Percentiles rank a stretch among this genome's conserved stretches.
phyloP scores from a whole-genome alignment of 345 rosid species.

The Eutrema yunnanense region DNA sequence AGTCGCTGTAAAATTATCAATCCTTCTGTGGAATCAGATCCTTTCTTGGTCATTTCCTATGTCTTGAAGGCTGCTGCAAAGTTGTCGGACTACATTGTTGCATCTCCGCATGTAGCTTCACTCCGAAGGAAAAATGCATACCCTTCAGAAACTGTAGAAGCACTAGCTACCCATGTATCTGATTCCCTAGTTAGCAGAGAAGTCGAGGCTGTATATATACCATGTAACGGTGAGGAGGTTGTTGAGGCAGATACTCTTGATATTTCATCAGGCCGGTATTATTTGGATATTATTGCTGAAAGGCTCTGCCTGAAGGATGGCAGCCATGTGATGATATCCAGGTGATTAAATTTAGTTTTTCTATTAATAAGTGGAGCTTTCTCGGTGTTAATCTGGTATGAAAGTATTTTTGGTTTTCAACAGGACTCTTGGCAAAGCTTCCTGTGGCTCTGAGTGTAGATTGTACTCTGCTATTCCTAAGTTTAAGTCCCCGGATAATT shows the following conservation, averaged over 20 bases:
- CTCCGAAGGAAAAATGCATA: conserved; percentile 47
- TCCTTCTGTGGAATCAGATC: conserved; percentile 56
- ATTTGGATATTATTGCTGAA: conserved; percentile 69
- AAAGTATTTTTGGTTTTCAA: conserved; percentile 23
- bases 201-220: conserved; percentile 45
- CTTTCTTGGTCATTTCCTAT: conserved; percentile 46
- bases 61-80: conserved; percentile 63
- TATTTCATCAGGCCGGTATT: conserved; percentile 46
- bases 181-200: conserved; percentile 21
- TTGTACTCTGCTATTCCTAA: conserved; percentile 58
- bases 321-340: conserved; percentile 59
- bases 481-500: conserved; percentile 26
- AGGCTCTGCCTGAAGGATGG: conserved; percentile 56
- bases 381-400: conserved; percentile 2
- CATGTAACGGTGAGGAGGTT: conserved; percentile 37
- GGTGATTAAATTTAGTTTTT: conserved; percentile 38
- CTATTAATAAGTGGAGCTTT: background rate
- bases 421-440: conserved; percentile 82
- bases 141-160: conserved; percentile 44
- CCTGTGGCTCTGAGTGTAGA: conserved; percentile 84
- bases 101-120: conserved; percentile 41
- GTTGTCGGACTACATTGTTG: conserved; percentile 38
- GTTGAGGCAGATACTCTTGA: conserved; percentile 43
- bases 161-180: conserved; percentile 34
- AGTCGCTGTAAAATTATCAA: conserved; percentile 61